A percentile compares a stretch with the other conserved stretches of the same genome.
Conservation (phyloP, 2,329 filamentous ascomycete genomes). For the Chaetothyriales sp. region DNA sequence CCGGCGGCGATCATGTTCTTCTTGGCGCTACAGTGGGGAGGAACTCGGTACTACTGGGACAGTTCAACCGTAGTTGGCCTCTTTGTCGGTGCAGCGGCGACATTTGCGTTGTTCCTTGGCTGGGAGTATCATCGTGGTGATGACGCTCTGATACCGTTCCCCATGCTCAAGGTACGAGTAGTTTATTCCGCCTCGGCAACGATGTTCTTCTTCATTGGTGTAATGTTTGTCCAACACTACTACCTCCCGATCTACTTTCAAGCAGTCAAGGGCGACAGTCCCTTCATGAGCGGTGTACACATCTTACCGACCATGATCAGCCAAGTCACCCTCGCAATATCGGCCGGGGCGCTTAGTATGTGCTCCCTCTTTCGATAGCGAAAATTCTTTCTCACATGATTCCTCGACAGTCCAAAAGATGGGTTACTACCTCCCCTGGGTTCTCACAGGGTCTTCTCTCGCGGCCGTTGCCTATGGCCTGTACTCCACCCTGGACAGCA, state of each 20-base stretch:
- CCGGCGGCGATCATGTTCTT: slow-evolving; percentile 38
- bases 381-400: too few species aligned
- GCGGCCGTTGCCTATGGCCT: slow-evolving; percentile 9
- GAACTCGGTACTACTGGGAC: slow-evolving; percentile 39
- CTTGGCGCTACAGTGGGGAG: slow-evolving; percentile 46
- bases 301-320: slow-evolving; percentile 25
- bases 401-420: slow-evolving; percentile 1
- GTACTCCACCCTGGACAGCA: not conserved
- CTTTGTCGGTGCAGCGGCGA: slow-evolving; percentile 36
- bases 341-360: too few species aligned
- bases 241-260: slow-evolving; percentile 32
- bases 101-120: slow-evolving; percentile 23
- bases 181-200: slow-evolving; percentile 21
- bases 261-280: slow-evolving; percentile 23
- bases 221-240: slow-evolving; percentile 20
- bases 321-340: too few species aligned
- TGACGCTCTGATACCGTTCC: slow-evolving; percentile 16
- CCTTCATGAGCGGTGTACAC: slow-evolving; percentile 28
- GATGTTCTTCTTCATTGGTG: slow-evolving; percentile 20
- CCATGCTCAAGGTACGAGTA: slow-evolving; percentile 24
- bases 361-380: not conserved
- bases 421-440: slow-evolving; percentile 15
- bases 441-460: slow-evolving; percentile 10
- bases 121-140: slow-evolving; percentile 25
- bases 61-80: slow-evolving; percentile 38